Percentiles rank a stretch among this genome's conserved stretches.
These are phyloP conservation scores for Piper betle DNA, from an alignment of 164 flowering plant genomes.

Conservation along the genomic window DNA sequence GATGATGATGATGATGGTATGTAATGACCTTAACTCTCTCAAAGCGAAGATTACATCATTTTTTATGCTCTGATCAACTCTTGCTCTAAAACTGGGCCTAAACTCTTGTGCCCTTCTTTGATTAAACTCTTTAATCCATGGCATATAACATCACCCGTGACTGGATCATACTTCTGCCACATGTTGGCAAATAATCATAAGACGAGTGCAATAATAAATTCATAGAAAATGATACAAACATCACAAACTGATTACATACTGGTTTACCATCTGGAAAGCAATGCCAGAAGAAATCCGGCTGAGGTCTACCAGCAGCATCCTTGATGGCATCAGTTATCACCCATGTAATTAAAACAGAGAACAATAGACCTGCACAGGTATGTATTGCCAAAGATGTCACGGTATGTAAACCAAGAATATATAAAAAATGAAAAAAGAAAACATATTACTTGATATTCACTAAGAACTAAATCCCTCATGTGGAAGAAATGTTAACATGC, in stretches of 20 bases:
- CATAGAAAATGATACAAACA: too few relatives aligned
- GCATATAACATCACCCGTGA: constrained; percentile 47
- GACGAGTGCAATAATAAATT: not conserved
- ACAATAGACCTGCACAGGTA: constrained; percentile 5
- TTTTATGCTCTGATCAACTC: too few relatives aligned
- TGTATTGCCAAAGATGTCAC: not conserved
- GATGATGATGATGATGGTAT: too few relatives aligned
- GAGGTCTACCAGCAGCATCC: constrained; percentile 67
- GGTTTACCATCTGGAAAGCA: constrained; percentile 74
- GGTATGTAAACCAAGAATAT: not conserved
- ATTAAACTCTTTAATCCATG: constrained; percentile 50
- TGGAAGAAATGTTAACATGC: not conserved
- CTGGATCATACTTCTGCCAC: constrained; percentile 38
- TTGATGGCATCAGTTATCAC: constrained; percentile 70
- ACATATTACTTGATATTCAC: too few relatives aligned
- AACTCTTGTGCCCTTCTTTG: constrained; percentile 83
- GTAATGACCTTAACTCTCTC: too few relatives aligned
- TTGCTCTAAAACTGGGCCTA: too few relatives aligned
- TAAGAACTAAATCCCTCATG: not conserved
- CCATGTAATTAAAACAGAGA: constrained; percentile 48
- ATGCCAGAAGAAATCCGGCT: constrained; percentile 81
- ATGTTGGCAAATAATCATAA: not conserved
- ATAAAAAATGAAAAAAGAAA: not conserved
- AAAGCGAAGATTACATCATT: too few relatives aligned
- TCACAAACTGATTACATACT: constrained; percentile 17